A percentile compares a stretch with the other conserved stretches of the same genome.
Conservation (phyloP, 176 grass and related monocot species). For the maize (Zea mays) region Zm-B73-REFERENCE-NAM-5.0 NC_050097.1:161287001-161287500, state of each 20-base stretch:
- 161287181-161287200: constrained; percentile 5
- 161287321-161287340: constrained; percentile 10
- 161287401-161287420: constrained; percentile 10
- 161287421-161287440: constrained; percentile 28
- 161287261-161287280: constrained; percentile 8
- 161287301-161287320: constrained; percentile 10
- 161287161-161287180: constrained; percentile 40
- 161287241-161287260: constrained; percentile 4
- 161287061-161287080: constrained; percentile 35
- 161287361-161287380: constrained; percentile 38
- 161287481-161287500: constrained; percentile 12
- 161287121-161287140: constrained; percentile 42
- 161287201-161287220: constrained; percentile 33
- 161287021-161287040: constrained; percentile 26
- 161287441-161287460: constrained; percentile 14
- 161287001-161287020: constrained; percentile 17
- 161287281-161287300: constrained; percentile 29
- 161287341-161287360: constrained; percentile 2
- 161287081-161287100: constrained; percentile 36
- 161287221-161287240: neutral
- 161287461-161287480: constrained; percentile 29
- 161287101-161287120: constrained; percentile 41
- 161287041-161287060: constrained; percentile 43
- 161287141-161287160: constrained; percentile 45
- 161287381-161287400: constrained; percentile 42